Evolutionary conservation across 371 early-diverging fungal genomes (phyloP).

Genomic region (Syncephalastrum contaminatum): DNA sequence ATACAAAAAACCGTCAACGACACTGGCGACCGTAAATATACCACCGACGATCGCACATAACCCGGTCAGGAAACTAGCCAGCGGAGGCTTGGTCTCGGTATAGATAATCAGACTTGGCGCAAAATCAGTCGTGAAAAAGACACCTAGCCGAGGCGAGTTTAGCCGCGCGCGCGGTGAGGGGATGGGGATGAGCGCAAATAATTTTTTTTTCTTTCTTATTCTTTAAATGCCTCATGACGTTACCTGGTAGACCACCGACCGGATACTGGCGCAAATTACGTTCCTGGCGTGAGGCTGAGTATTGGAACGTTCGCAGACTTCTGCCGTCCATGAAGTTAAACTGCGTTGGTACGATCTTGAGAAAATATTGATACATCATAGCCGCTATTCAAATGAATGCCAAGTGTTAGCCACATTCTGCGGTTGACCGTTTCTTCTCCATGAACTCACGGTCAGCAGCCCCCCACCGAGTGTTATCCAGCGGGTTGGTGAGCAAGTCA

Average conservation of each 20-base stretch:
- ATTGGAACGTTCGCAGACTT: slow-evolving; percentile 82
- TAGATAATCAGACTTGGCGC: slow-evolving; percentile 94
- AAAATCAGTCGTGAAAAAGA: slow-evolving; percentile 94
- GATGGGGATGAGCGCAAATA: too few relatives aligned
- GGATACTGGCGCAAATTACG: slow-evolving; percentile 31
- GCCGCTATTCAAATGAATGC: slow-evolving; percentile 12
- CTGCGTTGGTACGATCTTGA: slow-evolving; percentile 91
- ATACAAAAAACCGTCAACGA: slow-evolving; percentile 86
- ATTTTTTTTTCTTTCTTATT: too few relatives aligned
- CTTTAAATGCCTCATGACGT: slow-evolving; percentile 1
- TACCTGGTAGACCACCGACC: slow-evolving; percentile 59
- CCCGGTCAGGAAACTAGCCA: slow-evolving; percentile 83
- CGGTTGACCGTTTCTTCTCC: background rate
- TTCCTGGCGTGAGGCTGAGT: slow-evolving; percentile 88
- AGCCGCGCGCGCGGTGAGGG: too few relatives aligned
- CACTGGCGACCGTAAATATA: slow-evolving; percentile 89
- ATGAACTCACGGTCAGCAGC: slow-evolving; percentile 37
- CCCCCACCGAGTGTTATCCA: slow-evolving; percentile 65
- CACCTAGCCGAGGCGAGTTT: slow-evolving; percentile 43
- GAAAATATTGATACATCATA: slow-evolving; percentile 85
- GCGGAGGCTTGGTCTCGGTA: slow-evolving; percentile 77
- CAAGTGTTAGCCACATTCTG: background rate
- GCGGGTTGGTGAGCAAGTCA: slow-evolving; percentile 64
- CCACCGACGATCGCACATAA: slow-evolving; percentile 96
- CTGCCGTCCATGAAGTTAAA: slow-evolving; percentile 70